phyloP scores from a whole-genome alignment of 2,329 filamentous ascomycete genomes.

The Apiospora saccharicola region DNA sequence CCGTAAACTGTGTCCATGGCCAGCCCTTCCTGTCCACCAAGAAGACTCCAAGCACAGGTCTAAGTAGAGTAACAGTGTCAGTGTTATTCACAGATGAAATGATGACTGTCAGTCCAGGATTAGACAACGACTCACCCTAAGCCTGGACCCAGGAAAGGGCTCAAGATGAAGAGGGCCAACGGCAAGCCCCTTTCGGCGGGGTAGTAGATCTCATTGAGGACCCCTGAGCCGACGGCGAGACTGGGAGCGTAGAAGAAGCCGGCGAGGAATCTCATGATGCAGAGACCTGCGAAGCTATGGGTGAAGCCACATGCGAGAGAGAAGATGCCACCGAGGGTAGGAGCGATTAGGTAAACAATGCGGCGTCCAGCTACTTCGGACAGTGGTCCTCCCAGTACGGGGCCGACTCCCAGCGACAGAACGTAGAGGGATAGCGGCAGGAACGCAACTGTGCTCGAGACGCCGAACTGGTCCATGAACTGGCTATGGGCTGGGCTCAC shows the following conservation, averaged over 20 bases:
- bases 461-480: constrained; percentile 60
- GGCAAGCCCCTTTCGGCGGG: constrained; percentile 52
- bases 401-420: constrained; percentile 66
- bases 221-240: constrained; percentile 57
- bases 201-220: constrained; percentile 57
- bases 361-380: constrained; percentile 65
- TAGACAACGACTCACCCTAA: constrained; percentile 59
- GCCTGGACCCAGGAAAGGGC: constrained; percentile 61
- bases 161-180: constrained; percentile 55
- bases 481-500: constrained; percentile 56
- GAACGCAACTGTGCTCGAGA: constrained; percentile 63
- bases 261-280: constrained; percentile 63
- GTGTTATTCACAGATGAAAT: neutral
- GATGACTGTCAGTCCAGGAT: too few species aligned
- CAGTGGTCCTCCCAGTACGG: constrained; percentile 64
- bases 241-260: constrained; percentile 59
- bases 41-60: constrained; percentile 57
- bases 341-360: constrained; percentile 56
- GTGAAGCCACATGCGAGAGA: constrained; percentile 62
- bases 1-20: constrained; percentile 62
- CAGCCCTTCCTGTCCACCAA: constrained; percentile 53
- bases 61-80: constrained; percentile 37
- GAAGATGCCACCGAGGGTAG: constrained; percentile 61
- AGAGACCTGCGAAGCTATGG: constrained; percentile 57
- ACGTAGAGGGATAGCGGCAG: constrained; percentile 67